Evolutionary conservation across 208 protist genomes (phyloP), one percentile per base, ranked within the genome.

Genomic region (Trypanosoma scelopori): DNA sequence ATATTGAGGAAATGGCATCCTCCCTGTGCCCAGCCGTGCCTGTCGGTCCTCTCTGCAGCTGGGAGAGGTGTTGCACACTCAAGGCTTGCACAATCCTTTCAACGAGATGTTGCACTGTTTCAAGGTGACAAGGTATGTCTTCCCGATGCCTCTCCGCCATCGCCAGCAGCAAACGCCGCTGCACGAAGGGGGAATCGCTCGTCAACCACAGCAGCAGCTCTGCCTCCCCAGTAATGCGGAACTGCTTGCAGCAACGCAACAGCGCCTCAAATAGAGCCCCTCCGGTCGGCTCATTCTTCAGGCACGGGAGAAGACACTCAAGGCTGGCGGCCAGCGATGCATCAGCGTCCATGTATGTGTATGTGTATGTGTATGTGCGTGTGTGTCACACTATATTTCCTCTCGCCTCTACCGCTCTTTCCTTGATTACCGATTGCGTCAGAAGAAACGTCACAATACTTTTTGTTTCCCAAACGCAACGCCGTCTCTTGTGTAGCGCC

Each of bases 121-220:
- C 48, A 65, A 30, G 27, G n/a, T 27, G 37, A 15, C 25, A 56
- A 22, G 32, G 30, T 9, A 32, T 15, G 3, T 57, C 39, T 28
- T 28, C 11, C 0, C 50, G 16, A 15, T 58, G 43, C 22, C 41
- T 41, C 30, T 58, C 13, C n/a, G 20, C 11, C 2, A 66, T n/a
- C 1, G 5, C 13, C 25, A 15, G 15, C 13, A 46, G 20, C 45
- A 73, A 18, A 3, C 20, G 20, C 32, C 57, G 39, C 55, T 61
- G 52, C 7, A 66, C 69, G 30, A 57, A 58, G 0, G 69, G 46
- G 0, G 3, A 15, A 35, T 68, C 69, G 20, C 28, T 52, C 20
- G 43, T 49, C 18, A 74, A 27, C 2, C 42, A 46, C 20, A 74
- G 52, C n/a, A 74, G 27, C 16, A 74, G 45, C 22, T 74, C 69